Percentiles rank a stretch among this genome's conserved stretches.
Evolutionary conservation across 352 stramenopile genomes (phyloP).

Genomic region (Lagenidium giganteum): DNA sequence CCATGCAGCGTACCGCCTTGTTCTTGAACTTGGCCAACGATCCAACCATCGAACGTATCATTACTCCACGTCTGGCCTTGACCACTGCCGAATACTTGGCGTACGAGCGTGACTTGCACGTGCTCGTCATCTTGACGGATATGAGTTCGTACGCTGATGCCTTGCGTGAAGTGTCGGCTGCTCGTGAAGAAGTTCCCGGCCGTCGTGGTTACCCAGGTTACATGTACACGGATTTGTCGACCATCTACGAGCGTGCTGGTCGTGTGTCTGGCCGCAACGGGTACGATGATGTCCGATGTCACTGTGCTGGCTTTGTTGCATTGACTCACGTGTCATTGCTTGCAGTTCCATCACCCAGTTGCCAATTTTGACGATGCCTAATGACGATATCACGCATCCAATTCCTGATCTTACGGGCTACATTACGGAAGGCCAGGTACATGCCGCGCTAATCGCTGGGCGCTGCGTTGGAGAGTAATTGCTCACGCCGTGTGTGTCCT

Average conservation of each 20-base stretch:
- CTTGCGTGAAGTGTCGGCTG: constrained; percentile 94
- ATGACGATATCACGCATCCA: constrained; percentile 99
- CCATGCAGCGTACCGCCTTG: constrained; percentile 98
- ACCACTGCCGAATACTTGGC: constrained; percentile 99
- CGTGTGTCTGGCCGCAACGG: constrained; percentile 97
- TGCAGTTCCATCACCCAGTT: constrained; percentile 98
- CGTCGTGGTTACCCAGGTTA: constrained; percentile 99
- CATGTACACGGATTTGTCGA: constrained; percentile 99
- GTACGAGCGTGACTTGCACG: constrained; percentile 99
- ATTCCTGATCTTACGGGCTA: constrained; percentile 99
- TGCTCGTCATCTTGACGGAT: constrained; percentile 99
- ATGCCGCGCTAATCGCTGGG: background rate
- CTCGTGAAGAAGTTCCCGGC: constrained; percentile 94
- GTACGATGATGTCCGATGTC: constrained; percentile 5
- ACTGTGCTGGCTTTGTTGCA: background rate
- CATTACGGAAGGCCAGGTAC: constrained; percentile 98
- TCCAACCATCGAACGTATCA: constrained; percentile 99
- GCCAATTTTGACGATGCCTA: constrained; percentile 99
- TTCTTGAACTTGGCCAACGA: constrained; percentile 99
- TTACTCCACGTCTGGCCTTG: constrained; percentile 97
- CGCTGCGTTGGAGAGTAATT: background rate
- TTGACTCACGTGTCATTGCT: background rate
- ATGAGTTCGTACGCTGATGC: constrained; percentile 99
- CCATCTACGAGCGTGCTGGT: constrained; percentile 98
- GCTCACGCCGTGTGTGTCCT: constrained; percentile 1